Percentiles rank a stretch among this genome's conserved stretches.
These are phyloP conservation scores for Leccinum variicolor DNA, from an alignment of 768 basidiomycete genomes.

Conservation along the genomic window DNA sequence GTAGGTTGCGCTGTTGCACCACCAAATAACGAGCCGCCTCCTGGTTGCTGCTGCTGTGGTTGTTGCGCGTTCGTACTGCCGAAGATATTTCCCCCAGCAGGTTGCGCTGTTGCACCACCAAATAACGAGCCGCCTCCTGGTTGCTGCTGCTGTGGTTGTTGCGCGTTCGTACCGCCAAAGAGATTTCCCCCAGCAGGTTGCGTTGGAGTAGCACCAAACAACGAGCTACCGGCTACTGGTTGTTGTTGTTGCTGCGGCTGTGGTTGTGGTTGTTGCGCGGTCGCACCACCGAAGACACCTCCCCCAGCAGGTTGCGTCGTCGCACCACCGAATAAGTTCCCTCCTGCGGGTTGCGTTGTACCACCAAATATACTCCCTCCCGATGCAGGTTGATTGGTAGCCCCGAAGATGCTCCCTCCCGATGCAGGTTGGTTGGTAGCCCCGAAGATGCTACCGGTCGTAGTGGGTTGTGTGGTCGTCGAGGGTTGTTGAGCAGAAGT, in stretches of 20 bases:
- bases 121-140: not conserved
- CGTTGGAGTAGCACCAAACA: conserved; percentile 21
- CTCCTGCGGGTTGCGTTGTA: conserved; percentile 20
- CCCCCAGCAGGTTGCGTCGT: conserved; percentile 23
- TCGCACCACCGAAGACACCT: conserved; percentile 14
- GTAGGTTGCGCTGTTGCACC: not conserved
- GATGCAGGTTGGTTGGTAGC: conserved; percentile 2
- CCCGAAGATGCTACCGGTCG: conserved; percentile 14
- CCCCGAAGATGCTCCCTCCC: conserved; percentile 22
- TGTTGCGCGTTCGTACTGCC: conserved; percentile 16
- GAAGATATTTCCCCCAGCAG: not conserved
- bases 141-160: not conserved
- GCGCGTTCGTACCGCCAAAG: conserved; percentile 10
- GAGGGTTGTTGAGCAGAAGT: conserved; percentile 12
- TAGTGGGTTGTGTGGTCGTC: conserved; percentile 11
- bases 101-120: not conserved
- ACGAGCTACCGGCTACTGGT: not conserved
- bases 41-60: not conserved
- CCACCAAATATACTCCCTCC: conserved; percentile 16
- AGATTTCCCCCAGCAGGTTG: conserved; percentile 20
- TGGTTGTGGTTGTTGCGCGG: not conserved
- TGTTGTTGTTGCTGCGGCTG: not conserved
- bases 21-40: not conserved
- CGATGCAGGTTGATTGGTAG: conserved; percentile 14
- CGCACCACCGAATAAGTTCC: conserved; percentile 19